Percentiles rank a stretch among this genome's conserved stretches.
Evolutionary conservation across 192 early-diverging fungal genomes (phyloP).

Genomic region (Linnemannia hyalina): DNA sequence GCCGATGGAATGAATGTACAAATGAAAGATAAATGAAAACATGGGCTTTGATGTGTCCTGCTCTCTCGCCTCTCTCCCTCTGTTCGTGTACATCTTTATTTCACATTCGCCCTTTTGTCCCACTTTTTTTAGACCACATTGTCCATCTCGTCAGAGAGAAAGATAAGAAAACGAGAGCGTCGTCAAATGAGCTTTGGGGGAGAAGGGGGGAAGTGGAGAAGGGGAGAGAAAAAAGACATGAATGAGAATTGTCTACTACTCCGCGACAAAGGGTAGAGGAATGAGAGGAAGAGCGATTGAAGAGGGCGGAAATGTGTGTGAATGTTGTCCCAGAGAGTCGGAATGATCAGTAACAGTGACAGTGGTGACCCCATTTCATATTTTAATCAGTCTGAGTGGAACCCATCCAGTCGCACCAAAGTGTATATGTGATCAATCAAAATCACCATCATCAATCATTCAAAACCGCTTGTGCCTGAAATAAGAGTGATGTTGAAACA

Average conservation of each 20-base stretch:
- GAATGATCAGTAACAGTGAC: background rate
- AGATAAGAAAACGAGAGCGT: background rate
- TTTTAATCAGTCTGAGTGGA: background rate
- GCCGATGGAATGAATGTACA: background rate
- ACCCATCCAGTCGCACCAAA: background rate
- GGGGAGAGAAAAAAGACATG: background rate
- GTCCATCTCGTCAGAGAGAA: background rate
- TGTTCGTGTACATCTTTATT: background rate
- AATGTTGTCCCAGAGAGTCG: background rate
- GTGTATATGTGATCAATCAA: background rate
- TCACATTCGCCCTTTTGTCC: slow-evolving; percentile 1
- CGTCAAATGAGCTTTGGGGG: background rate
- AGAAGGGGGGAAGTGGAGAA: too few species aligned
- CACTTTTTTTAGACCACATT: background rate
- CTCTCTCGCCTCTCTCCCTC: background rate
- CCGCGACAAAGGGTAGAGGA: background rate
- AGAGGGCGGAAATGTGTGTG: too few species aligned
- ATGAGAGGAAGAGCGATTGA: background rate
- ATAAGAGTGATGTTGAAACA: background rate
- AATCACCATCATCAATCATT: background rate
- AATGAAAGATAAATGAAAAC: slow-evolving; percentile 1
- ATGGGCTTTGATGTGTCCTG: background rate
- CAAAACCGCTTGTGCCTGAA: background rate
- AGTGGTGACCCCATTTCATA: too few species aligned
- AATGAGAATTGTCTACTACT: too few species aligned